Evolutionary conservation across 176 grass and related monocot genomes (phyloP), one percentile per base, ranked within the genome.

Genomic region (Poa pratensis): DNA sequence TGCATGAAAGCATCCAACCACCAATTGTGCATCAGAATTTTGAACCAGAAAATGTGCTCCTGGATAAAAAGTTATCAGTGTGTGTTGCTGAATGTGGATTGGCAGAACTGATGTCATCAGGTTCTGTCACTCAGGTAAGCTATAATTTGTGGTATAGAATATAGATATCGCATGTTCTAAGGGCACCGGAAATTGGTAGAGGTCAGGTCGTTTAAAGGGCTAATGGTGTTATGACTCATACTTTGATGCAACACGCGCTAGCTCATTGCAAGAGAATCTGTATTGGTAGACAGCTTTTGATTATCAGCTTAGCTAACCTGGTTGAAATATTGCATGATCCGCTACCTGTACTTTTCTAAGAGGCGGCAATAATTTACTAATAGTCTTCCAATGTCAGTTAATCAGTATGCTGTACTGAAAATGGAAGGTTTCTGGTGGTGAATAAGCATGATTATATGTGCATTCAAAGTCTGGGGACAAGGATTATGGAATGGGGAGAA

Each of bases 1-100:
- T 99, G 48, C 97, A 99, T 63, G 86, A 92, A 53, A 84, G 20
- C n/a, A 90, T 89, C 88, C 79, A 88, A 76, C 88, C 86, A 54
- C 86, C 85, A 68, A 75, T 91, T 76, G 86, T 94, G 50, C 97
- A 96, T 68, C 86, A 87, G 67, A 91, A 88, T 87, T 99, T 99
- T 84, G 97, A 92, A 73, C 94, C 94, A 69, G 90, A 71, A 51
- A 89, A 91, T 87, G 79, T 99, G 82, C 92, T 99, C 75, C 69
- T 96, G 88, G 83, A 99, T 84, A 82, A 87, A 68, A 87, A 91
- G 61, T 84, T 96, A 30, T 84, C 84, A 35, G 92, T 96, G 53
- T 53, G 90, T 51, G 88, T 99, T 78, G 76, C 86, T 79, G 94
- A 92, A 89, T 96, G 97, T 88, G 97, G 92, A 72, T 51, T 99